Percentiles rank a stretch among this genome's conserved stretches.
These are phyloP conservation scores for Ceratobasidium theobromae DNA, from an alignment of 1,284 basidiomycete species.

Conservation along the genomic window DNA sequence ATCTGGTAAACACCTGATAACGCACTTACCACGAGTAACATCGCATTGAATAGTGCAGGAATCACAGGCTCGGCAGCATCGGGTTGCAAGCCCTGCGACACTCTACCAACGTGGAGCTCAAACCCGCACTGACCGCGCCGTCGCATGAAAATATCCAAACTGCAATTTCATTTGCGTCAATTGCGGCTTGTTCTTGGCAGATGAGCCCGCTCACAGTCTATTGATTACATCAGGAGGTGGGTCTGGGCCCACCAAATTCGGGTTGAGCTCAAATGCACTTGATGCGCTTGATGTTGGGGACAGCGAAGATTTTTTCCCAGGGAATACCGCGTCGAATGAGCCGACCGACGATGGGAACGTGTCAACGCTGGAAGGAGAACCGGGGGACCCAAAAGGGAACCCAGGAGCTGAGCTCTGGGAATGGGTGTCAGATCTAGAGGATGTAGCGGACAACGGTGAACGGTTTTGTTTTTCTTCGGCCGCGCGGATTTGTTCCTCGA, in stretches of 20 bases:
- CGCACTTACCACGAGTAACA: conserved; percentile 5
- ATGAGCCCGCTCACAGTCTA: not conserved
- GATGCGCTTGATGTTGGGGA: not conserved
- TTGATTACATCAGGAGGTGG: not conserved
- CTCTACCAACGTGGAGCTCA: conserved; percentile 1
- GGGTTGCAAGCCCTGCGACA: not conserved
- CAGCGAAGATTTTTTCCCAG: not conserved
- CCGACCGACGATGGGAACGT: not conserved
- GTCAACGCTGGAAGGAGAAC: not conserved
- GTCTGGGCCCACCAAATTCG: not conserved
- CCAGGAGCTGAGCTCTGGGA: not conserved
- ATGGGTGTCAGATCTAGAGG: not conserved
- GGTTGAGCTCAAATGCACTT: not conserved
- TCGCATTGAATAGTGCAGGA: conserved; percentile 7
- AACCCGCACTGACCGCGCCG: conserved; percentile 7
- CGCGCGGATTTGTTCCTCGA: conserved; percentile 1
- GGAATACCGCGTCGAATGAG: not conserved
- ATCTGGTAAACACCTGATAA: not conserved
- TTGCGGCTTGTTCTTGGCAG: not conserved
- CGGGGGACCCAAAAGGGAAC: not conserved
- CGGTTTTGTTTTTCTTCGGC: not conserved
- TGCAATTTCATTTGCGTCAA: not conserved
- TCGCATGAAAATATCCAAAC: not conserved
- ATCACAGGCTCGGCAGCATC: not conserved
- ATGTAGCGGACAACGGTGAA: not conserved